Conservation (phyloP, 2,329 filamentous ascomycete species). For the Aspergillus sojae region DNA sequence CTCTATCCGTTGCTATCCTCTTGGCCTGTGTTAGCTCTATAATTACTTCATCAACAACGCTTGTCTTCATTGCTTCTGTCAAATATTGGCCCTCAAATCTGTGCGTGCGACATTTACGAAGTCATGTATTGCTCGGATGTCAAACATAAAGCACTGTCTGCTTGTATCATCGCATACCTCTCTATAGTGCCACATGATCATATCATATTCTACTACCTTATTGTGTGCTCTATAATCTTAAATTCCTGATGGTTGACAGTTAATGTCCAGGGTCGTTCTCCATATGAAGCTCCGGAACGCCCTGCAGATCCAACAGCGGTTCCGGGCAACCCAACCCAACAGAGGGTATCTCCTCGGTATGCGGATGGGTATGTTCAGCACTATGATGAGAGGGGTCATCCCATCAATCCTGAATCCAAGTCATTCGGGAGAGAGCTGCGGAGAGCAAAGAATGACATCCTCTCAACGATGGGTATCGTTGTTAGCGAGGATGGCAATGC, state of each 20-base stretch:
- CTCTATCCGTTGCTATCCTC: slow-evolving; percentile 7
- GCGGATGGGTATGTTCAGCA: slow-evolving; percentile 50
- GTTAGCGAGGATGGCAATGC: slow-evolving; percentile 45
- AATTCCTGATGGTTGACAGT: slow-evolving; percentile 19
- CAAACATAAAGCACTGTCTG: neutral
- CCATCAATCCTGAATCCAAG: slow-evolving; percentile 48
- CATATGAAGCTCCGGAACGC: slow-evolving; percentile 46
- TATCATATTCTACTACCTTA: neutral
- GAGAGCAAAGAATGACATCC: slow-evolving; percentile 54
- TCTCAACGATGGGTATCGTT: slow-evolving; percentile 53
- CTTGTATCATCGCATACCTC: too few species aligned
- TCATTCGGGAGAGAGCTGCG: slow-evolving; percentile 42
- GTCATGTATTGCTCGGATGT: neutral
- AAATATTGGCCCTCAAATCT: neutral
- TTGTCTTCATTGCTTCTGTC: neutral
- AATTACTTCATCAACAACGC: neutral
- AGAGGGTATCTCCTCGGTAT: slow-evolving; percentile 31
- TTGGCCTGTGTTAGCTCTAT: neutral
- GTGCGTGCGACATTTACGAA: neutral
- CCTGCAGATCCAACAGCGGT: slow-evolving; percentile 23
- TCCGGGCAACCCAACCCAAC: slow-evolving; percentile 22
- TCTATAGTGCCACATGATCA: neutral
- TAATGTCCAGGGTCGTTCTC: slow-evolving; percentile 45
- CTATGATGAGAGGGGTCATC: slow-evolving; percentile 52
- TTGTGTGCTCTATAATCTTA: neutral